Base-by-base conservation (phyloP, 805 yeast species). In the Suhomyces tanzawaensis region DNA sequence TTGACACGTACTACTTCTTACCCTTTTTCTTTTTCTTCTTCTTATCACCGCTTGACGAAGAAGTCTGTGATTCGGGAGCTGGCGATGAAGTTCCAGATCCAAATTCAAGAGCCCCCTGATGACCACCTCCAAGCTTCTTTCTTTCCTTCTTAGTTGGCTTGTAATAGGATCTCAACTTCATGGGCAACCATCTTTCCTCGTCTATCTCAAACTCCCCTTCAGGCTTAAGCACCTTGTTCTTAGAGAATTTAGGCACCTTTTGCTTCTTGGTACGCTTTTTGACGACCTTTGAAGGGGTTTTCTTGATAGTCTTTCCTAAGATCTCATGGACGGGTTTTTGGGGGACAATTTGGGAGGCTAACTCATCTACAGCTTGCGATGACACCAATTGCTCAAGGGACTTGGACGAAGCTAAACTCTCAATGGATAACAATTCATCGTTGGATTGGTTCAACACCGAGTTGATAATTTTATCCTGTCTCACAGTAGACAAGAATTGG, bases 181-280 rank as follows among this genome's bases (percentile, higher is more conserved):
- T 51, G 16, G 96, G 95, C 35, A 91, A 61, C 98, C 98, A 90
- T 64, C 97, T 82, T 60, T 90, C 97, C 46, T 53, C 34, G 61
- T 81, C 62, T 45, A 76, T 48, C 27, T 34, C 40, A 11, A 59
- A 37, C 29, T 58, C 53, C 3, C 49, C 51, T 17, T 42, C 47
- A 4, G 62, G 58, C 37, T 57, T 58, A 15, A 57, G 14, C 13
- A 55, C 53, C 41, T 66, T 65, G 34, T 32, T 37, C 3, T 58
- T 35, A 16, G 64, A 50, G 37, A 62, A 62, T 37, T 55, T 58
- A 3, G 67, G 52, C 35, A 49, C 55, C 21, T 46, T 51, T 13
- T 44, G 31, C 37, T 52, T 59, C 51, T 60, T 64, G 11, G 42
- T 44, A 9, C 54, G 47, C 42, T 54, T 60, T 8, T 18, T 23